Evolutionary conservation across 306 rosid genomes (phyloP).

Genomic region (Cucumis cinereus): DNA sequence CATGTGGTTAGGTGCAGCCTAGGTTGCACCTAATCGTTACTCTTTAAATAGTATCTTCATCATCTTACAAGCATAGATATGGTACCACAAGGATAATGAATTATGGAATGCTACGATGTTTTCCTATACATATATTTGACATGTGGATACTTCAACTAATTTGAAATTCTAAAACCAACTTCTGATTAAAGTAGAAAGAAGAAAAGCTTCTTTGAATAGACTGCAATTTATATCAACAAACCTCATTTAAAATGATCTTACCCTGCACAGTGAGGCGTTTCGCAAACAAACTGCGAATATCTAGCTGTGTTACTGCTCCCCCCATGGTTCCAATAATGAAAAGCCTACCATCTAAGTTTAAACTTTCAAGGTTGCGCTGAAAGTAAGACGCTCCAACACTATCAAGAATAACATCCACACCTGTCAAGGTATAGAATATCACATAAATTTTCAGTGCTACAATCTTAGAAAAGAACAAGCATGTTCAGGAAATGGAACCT

Average conservation of each 20-base stretch:
- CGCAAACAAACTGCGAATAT: slow-evolving; percentile 39
- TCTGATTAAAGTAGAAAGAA: background rate
- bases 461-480: background rate
- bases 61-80: background rate
- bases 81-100: background rate
- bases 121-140: background rate
- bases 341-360: slow-evolving; percentile 79
- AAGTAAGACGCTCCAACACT: slow-evolving; percentile 73
- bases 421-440: slow-evolving; percentile 23
- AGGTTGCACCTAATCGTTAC: too few species aligned
- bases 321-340: slow-evolving; percentile 66
- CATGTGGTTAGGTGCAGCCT: too few species aligned
- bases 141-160: background rate
- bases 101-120: background rate
- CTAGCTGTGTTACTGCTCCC: slow-evolving; percentile 34
- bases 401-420: slow-evolving; percentile 93
- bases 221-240: background rate
- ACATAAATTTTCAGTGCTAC: background rate
- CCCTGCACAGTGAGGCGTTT: slow-evolving; percentile 95
- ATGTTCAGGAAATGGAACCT: background rate
- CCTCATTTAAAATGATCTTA: slow-evolving; percentile 5
- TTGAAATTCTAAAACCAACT: background rate
- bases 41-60: background rate
- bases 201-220: background rate
- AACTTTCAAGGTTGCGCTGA: slow-evolving; percentile 60